Base-by-base conservation (phyloP, 1,139 yeast species). In the Geotrichum carabidarum region DNA sequence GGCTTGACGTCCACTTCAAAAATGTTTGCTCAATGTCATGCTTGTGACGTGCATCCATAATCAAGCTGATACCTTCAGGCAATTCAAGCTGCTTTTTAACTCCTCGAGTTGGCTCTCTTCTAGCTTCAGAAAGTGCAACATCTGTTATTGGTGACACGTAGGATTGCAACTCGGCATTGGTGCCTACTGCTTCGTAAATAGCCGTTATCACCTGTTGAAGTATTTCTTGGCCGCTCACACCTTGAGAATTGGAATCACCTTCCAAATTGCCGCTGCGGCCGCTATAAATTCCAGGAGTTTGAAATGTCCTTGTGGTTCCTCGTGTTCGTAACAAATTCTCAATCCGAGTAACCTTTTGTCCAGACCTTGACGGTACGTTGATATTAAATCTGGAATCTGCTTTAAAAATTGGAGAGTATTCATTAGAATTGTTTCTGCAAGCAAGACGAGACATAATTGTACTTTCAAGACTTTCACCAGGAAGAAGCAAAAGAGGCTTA, bases 1-100 rank as follows among this genome's bases (percentile, higher is more conserved):
- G 54, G 8, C 49, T 32, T 5, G 63, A 61, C 8, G 50, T 57
- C 66, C 66, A 63, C 17, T 52, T 52, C 27, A 56, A 48, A 34
- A 62, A 53, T 4, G 53, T 47, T 12, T 48, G 43, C 15, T 56
- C 53, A 40, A 56, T 42, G 14, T 56, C 55, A 4, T 32, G 36
- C 36, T 51, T 56, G 37, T 56, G 55, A 11, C 48, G 45, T 18
- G 51, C 52, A 27, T 50, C 54, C 52, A 56, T 53, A 30, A 56
- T 48, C 44, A 56, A n/a, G 17, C 52, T 42, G 17, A 56, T 53
- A 14, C 48, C 51, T 22, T 44, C 45, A 1, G 58, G 58, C 34
- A 56, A 34, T 3, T 41, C 43, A 9, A 47, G 41, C 41, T 56
- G 58, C 22, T 43, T 46, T 9, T 51, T 42, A 12, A 56, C 41